Evolutionary conservation across 768 basidiomycete genomes (phyloP), one percentile per base, ranked within the genome.

Genomic region (Termitomyces sp.): DNA sequence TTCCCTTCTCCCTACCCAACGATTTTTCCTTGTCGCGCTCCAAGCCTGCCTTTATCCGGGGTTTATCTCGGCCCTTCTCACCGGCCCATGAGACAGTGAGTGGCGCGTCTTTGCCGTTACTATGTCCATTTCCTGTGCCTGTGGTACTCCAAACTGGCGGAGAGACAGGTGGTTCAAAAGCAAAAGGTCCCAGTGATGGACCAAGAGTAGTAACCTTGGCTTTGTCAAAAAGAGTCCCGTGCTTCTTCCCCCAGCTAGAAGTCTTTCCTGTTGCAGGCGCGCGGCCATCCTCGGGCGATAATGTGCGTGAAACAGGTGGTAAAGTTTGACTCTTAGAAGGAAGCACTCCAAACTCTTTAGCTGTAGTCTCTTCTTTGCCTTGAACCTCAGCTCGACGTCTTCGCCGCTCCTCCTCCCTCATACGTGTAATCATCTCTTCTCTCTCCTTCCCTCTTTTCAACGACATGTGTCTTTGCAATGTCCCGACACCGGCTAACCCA

Each of bases 131-230:
- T 36, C 75, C 68, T 11, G 70, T 65, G 64, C 67, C 79, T 59
- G 55, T 72, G 40, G 68, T 75, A 60, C 73, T 76, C 54, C 76
- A 67, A 22, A 74, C 79, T 8, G 84, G 76, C 3, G 84, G 79
- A 18, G 86, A 82, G 2, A 87, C 84, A 0, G 88, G 80, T 20
- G 87, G 85, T 66, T 91, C 89, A 66, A 91, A 91, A 6, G 82
- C 74, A 67, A 91, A 90, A 33, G 81, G 75, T 9, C 83, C 84
- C 69, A 89, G 89, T 0, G 84, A 80, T 5, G 74, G 70, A 32
- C 79, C 74, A 11, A 74, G 65, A 7, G 74, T 70, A 4, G 75
- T 65, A 24, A 78, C 61, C 42, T 76, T 72, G 8, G 74, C 66
- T 38, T 75, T 69, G 0, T 75, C 66, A 49, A 71, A 68, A 46